A percentile compares a stretch with the other conserved stretches of the same genome.
Conservation (phyloP, 208 protist species). For the Trypanosoma boissoni region DNA sequence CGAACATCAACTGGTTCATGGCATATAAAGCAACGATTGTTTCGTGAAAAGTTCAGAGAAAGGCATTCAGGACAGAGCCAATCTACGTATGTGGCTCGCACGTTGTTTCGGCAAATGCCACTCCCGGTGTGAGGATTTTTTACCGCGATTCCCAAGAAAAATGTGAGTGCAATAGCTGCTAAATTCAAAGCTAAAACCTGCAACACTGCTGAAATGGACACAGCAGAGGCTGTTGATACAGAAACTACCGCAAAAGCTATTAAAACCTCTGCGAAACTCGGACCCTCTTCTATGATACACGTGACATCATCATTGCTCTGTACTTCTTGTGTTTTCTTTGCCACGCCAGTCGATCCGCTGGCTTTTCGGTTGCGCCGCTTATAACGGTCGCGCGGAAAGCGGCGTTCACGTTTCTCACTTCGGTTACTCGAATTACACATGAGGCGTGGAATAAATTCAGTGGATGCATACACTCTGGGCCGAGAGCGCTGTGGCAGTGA, state of each 20-base stretch:
- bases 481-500: conserved; percentile 32
- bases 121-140: conserved; percentile 30
- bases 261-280: conserved; percentile 38
- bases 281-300: conserved; percentile 14
- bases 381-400: not conserved
- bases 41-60: conserved; percentile 62
- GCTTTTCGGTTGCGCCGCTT: too few relatives aligned
- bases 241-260: conserved; percentile 3
- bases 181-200: conserved; percentile 17
- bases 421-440: not conserved
- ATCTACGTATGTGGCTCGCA: conserved; percentile 57
- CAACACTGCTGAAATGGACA: conserved; percentile 4
- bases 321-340: not conserved
- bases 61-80: conserved; percentile 74
- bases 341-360: not conserved
- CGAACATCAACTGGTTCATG: conserved; percentile 47
- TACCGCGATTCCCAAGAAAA: conserved; percentile 45
- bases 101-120: conserved; percentile 55
- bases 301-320: not conserved
- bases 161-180: conserved; percentile 15
- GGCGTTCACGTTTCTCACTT: not conserved
- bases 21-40: conserved; percentile 72
- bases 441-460: conserved; percentile 31
- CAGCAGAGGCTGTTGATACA: conserved; percentile 1
- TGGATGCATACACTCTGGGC: conserved; percentile 64